Base-by-base conservation (phyloP, 495 filamentous ascomycete species). In the Coniosporium apollinis region DNA sequence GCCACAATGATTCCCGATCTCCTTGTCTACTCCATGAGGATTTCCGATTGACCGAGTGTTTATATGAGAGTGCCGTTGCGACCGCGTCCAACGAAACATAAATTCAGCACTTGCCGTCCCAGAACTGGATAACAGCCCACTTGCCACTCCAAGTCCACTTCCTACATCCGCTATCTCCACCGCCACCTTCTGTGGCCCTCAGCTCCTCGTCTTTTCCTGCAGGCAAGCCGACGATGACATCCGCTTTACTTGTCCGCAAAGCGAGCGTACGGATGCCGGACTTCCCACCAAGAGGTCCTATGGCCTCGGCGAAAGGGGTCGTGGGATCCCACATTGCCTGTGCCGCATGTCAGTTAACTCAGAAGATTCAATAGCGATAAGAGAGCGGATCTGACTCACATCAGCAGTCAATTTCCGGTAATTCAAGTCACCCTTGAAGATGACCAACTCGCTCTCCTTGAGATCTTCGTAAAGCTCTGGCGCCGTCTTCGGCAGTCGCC, bases 71-170 rank as follows among this genome's bases (percentile, higher is more conserved):
- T n/a, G n/a, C n/a, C n/a, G n/a, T n/a, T n/a, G n/a, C n/a, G n/a
- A n/a, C n/a, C n/a, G n/a, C n/a, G n/a, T n/a, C n/a, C n/a, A n/a
- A n/a, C n/a, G n/a, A n/a, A n/a, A n/a, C n/a, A n/a, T n/a, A n/a
- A n/a, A n/a, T n/a, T n/a, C n/a, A n/a, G n/a, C n/a, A n/a, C 54
- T 80, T 79, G 7, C 77, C 78, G 50, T 82, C 72, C 45, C 59
- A 91, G 47, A 94, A 92, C 15, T 84, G 86, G 9, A 89, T 75
- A 22, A 96, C 82, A 2, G 87, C 89, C 82, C 82, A 96, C 58
- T 94, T 96, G 6, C 89, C 89, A 52, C 70, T 82, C 87, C 86
- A 96, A 1, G 85, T 89, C 89, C 89, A 97, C 55, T 87, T 86
- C 41, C 89, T 69, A 14, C 71, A 67, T 11, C 78, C 76, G 9